A percentile compares a stretch with the other conserved stretches of the same genome.
Evolutionary conservation across 169 alveolate genomes (phyloP).

Genomic region (Eimeria tenella): DNA sequence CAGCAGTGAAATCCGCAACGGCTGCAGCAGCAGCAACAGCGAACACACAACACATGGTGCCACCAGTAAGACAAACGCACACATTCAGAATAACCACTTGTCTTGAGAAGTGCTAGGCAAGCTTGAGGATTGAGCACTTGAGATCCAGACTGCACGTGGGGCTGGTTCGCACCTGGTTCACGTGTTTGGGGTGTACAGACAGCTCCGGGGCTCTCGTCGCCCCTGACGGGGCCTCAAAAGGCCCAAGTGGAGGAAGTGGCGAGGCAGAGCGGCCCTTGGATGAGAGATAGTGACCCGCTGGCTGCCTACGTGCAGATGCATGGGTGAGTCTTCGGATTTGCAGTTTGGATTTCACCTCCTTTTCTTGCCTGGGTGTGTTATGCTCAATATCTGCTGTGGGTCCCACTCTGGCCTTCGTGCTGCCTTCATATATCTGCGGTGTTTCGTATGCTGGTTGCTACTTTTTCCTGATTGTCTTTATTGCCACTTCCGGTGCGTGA

Average conservation of each 20-base stretch:
- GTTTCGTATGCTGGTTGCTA: background rate
- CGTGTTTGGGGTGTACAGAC: slow-evolving; percentile 4
- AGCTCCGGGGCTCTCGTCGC: background rate
- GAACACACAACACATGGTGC: background rate
- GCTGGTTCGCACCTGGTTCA: background rate
- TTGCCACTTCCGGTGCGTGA: background rate
- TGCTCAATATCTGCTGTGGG: background rate
- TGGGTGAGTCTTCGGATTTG: slow-evolving; percentile 7
- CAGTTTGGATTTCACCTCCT: background rate
- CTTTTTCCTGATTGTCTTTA: background rate
- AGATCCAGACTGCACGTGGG: background rate
- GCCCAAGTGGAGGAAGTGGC: slow-evolving; percentile 4
- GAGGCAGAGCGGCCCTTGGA: slow-evolving; percentile 21
- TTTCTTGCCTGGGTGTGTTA: background rate
- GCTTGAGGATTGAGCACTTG: background rate
- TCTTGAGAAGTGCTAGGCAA: background rate
- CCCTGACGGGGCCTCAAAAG: background rate
- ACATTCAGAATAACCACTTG: no score
- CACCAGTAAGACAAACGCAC: background rate
- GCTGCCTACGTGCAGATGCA: slow-evolving; percentile 29
- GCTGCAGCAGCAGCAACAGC: background rate
- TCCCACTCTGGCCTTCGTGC: background rate
- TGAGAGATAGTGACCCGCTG: slow-evolving; percentile 4
- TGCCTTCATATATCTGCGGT: background rate
- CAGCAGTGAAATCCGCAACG: background rate